These are phyloP conservation scores for Dichotomocladium elegans DNA, from an alignment of 371 early-diverging fungal species.

Conservation along the genomic window DNA sequence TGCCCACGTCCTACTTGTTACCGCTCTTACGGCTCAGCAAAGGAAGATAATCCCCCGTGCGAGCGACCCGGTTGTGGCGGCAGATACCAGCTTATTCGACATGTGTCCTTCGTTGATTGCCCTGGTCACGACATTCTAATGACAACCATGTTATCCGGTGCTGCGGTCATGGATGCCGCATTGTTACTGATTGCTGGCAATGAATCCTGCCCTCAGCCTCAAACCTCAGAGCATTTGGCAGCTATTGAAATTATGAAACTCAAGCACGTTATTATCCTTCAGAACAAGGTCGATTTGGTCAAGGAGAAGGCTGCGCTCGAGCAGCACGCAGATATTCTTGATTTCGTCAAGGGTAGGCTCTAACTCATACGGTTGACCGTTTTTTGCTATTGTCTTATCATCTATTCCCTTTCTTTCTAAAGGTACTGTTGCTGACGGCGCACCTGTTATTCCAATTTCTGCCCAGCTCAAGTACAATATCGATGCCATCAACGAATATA, in stretches of 20 bases:
- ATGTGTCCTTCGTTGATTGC: conserved; percentile 99
- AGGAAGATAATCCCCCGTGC: conserved; percentile 90
- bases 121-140: conserved; percentile 99
- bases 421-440: conserved; percentile 90
- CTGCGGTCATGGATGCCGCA: conserved; percentile 99
- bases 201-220: conserved; percentile 99
- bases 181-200: conserved; percentile 99
- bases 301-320: conserved; percentile 94
- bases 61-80: conserved; percentile 90
- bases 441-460: conserved; percentile 99
- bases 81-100: conserved; percentile 86
- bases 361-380: not conserved
- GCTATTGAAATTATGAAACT: conserved; percentile 99
- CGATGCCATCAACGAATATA: conserved; percentile 99
- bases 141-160: conserved; percentile 99
- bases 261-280: conserved; percentile 97
- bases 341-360: conserved; percentile 84
- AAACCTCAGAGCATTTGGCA: conserved; percentile 99
- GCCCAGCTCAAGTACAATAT: conserved; percentile 99
- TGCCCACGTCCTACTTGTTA: conserved; percentile 98
- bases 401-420: too few relatives aligned
- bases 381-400: not conserved
- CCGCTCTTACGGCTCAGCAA: conserved; percentile 80
- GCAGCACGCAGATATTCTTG: conserved; percentile 93
- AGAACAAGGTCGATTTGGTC: conserved; percentile 99